Evolutionary conservation across 2,329 filamentous ascomycete genomes (phyloP).

Genomic region (Calonectria pseudoreteaudii): DNA sequence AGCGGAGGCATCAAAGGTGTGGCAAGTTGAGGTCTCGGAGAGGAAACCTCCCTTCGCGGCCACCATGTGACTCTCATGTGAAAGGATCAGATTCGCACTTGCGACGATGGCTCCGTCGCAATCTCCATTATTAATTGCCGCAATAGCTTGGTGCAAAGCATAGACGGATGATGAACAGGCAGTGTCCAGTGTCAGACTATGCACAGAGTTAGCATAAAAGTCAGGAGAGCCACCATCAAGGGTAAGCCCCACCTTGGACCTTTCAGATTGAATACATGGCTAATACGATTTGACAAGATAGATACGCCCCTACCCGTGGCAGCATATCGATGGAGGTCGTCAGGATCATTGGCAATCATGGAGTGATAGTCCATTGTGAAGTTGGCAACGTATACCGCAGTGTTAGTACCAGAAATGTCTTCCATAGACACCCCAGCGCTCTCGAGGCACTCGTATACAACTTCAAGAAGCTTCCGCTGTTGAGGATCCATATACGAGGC

Average conservation of each 20-base stretch:
- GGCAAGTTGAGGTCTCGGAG: conserved; percentile 40
- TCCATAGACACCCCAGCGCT: not conserved
- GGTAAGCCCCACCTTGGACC: conserved; percentile 43
- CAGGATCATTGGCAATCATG: not conserved
- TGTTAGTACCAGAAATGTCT: not conserved
- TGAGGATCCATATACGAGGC: conserved; percentile 7
- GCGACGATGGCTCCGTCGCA: conserved; percentile 49
- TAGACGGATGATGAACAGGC: conserved; percentile 52
- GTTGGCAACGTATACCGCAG: not conserved
- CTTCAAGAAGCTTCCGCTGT: conserved; percentile 7
- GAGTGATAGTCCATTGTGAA: not conserved
- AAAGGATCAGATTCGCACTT: conserved; percentile 50
- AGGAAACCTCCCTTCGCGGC: conserved; percentile 33
- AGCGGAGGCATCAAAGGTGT: conserved; percentile 48
- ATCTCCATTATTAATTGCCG: conserved; percentile 46
- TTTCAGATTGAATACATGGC: conserved; percentile 50
- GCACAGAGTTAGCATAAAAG: conserved; percentile 18
- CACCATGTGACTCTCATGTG: conserved; percentile 33
- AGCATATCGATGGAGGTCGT: not conserved
- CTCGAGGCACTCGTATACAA: not conserved
- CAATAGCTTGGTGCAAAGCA: conserved; percentile 30
- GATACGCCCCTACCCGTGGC: not conserved
- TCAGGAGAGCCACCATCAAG: not conserved
- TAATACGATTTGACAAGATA: conserved; percentile 44
- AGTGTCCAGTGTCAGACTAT: conserved; percentile 36